phyloP scores from a whole-genome alignment of 1,284 basidiomycete genomes.

The Sporisorium scitamineum region DNA sequence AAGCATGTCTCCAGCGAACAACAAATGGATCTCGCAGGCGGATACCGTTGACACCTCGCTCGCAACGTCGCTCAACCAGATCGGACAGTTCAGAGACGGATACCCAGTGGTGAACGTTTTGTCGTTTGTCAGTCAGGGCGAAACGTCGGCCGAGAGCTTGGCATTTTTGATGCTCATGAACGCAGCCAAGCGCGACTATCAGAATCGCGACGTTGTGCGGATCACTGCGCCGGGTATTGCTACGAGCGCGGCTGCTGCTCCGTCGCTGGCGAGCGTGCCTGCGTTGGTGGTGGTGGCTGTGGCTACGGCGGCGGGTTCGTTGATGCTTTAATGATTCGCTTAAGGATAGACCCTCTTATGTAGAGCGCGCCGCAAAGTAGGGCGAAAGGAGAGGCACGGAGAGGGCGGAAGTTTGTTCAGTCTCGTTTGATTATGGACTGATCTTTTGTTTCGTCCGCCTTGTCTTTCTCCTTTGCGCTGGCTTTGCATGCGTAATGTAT shows the following conservation, averaged over 20 bases:
- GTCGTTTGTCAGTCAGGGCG: conserved; percentile 43
- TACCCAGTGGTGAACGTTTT: conserved; percentile 61
- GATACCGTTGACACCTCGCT: conserved; percentile 58
- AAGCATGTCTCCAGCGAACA: conserved; percentile 45
- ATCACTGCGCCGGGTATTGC: conserved; percentile 27
- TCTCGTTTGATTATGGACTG: conserved; percentile 35
- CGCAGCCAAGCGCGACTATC: conserved; percentile 62
- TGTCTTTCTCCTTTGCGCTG: neutral
- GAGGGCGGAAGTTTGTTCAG: conserved; percentile 15
- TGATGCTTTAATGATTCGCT: conserved; percentile 1
- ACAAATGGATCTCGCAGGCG: conserved; percentile 37
- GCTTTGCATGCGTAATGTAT: neutral
- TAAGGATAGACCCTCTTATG: neutral
- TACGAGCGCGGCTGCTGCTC: conserved; percentile 17
- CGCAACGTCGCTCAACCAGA: conserved; percentile 39
- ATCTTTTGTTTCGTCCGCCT: conserved; percentile 1
- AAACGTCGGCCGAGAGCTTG: conserved; percentile 59
- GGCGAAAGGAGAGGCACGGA: neutral
- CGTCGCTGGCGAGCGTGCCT: neutral
- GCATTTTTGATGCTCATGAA: conserved; percentile 61
- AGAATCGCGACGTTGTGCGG: conserved; percentile 35
- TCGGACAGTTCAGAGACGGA: conserved; percentile 48
- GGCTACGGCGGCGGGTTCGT: conserved; percentile 1
- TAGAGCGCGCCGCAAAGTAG: neutral
- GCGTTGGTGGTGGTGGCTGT: neutral